Conservation (phyloP, 176 grass and related monocot species). For the Secale cereale region DNA sequence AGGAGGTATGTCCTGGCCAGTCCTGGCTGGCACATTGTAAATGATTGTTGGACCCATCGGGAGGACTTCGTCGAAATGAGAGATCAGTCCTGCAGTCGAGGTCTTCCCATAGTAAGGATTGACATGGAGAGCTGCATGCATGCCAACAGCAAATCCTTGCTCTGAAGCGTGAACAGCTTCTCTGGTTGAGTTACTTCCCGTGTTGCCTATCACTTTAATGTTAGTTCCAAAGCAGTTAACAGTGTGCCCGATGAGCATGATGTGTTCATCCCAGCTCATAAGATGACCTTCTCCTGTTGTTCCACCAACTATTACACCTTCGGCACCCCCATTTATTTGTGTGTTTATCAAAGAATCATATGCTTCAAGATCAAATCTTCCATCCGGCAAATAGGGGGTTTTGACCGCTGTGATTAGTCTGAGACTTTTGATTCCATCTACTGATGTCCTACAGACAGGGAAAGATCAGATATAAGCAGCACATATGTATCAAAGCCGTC, state of each 20-base stretch:
- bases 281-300: constrained; percentile 93
- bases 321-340: constrained; percentile 65
- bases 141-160: constrained; percentile 85
- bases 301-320: constrained; percentile 92
- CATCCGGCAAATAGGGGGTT: constrained; percentile 95
- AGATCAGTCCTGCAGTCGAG: constrained; percentile 58
- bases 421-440: constrained; percentile 60
- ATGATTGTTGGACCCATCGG: constrained; percentile 85
- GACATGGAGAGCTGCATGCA: constrained; percentile 96
- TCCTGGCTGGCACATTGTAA: constrained; percentile 80
- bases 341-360: constrained; percentile 80
- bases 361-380: constrained; percentile 96
- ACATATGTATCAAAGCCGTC: not conserved
- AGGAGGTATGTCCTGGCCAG: constrained; percentile 77
- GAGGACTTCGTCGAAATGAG: constrained; percentile 78
- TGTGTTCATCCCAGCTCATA: constrained; percentile 99
- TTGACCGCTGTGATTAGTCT: constrained; percentile 80
- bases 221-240: constrained; percentile 94
- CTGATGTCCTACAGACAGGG: constrained; percentile 65
- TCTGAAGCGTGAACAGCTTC: constrained; percentile 89
- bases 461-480: not conserved
- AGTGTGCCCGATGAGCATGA: constrained; percentile 94
- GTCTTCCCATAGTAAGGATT: constrained; percentile 98
- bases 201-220: constrained; percentile 95
- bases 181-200: constrained; percentile 90